A percentile compares a stretch with the other conserved stretches of the same genome.
Conservation (phyloP, 169 alveolate genomes). For the Cryptosporidium baileyi region DNA sequence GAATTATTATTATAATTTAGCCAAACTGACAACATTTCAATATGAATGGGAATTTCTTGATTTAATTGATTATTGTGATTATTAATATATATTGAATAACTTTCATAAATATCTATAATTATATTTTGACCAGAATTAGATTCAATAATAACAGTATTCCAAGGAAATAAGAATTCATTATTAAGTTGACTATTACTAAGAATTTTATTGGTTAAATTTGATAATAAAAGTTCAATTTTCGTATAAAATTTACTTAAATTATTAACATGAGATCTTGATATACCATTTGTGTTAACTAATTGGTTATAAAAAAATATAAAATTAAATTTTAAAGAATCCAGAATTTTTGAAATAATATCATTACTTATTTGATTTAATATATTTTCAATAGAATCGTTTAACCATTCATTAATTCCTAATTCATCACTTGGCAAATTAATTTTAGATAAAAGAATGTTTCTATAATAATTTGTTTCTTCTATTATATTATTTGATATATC, state of each 20-base stretch:
- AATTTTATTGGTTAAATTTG: constrained; percentile 8
- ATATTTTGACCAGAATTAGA: not conserved
- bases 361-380: constrained; percentile 2
- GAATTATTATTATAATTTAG: not conserved
- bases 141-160: constrained; percentile 17
- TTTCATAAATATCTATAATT: constrained; percentile 25
- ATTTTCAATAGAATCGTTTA: not conserved
- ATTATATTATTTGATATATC: not conserved
- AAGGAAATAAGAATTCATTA: constrained; percentile 2
- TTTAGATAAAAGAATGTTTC: constrained; percentile 10
- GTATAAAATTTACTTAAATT: constrained; percentile 10
- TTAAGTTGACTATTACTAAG: not conserved
- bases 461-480: not conserved
- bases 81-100: not conserved
- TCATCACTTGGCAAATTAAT: constrained; percentile 11
- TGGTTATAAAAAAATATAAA: constrained; percentile 46
- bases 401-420: constrained; percentile 7
- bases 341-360: constrained; percentile 23
- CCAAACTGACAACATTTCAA: constrained; percentile 50
- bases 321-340: constrained; percentile 22
- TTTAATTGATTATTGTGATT: not conserved
- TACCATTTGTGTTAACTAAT: not conserved
- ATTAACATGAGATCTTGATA: constrained; percentile 25
- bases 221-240: constrained; percentile 6
- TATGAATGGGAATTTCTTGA: constrained; percentile 15